Evolutionary conservation across 306 rosid genomes (phyloP), one percentile per base, ranked within the genome.

Genomic region (Prunus armeniaca): DNA sequence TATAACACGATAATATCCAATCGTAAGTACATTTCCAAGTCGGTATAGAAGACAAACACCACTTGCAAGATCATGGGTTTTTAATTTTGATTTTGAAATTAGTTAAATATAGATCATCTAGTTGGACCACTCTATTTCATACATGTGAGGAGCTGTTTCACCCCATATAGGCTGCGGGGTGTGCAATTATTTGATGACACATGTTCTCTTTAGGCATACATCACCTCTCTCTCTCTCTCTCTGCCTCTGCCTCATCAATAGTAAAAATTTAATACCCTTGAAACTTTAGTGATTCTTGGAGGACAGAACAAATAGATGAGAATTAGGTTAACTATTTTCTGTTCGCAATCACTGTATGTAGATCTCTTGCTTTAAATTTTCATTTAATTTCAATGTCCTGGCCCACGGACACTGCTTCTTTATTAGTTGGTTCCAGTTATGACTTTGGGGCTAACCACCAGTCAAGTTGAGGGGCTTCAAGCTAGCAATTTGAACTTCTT

Each of bases 81-180:
- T 1, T 6, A 7, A 38, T 57, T 57, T 20, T 20, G 62, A n/a
- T 20, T 9, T 0, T 3, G 28, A 9, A 20, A 20, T 56, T 56
- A 38, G 28, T 13, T 3, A 14, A 7, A 30, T 2, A 14, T 30
- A 27, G 69, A 52, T 63, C 45, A 25, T 19, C 77, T 60, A 5
- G 68, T 18, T 19, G 77, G 69, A 73, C 69, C 77, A 74, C 69
- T 46, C 10, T 34, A 8, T 9, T 65, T 24, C n/a, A 19, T 34
- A 10, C 50, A 17, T 8, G 12, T 15, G 18, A 7, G 45, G n/a
- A 25, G n/a, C 11, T 12, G 65, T 60, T 60, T 25, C 65, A 60
- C 65, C 65, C 6, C 13, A 27, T 28, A 5, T 34, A 25, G 17
- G 15, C 27, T 4, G 47, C 10, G 47, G 47, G 49, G 49, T 65